Percentiles rank a stretch among this genome's conserved stretches.
phyloP scores from a whole-genome alignment of 148 eudicot genomes.

The Cornus controversa region DNA sequence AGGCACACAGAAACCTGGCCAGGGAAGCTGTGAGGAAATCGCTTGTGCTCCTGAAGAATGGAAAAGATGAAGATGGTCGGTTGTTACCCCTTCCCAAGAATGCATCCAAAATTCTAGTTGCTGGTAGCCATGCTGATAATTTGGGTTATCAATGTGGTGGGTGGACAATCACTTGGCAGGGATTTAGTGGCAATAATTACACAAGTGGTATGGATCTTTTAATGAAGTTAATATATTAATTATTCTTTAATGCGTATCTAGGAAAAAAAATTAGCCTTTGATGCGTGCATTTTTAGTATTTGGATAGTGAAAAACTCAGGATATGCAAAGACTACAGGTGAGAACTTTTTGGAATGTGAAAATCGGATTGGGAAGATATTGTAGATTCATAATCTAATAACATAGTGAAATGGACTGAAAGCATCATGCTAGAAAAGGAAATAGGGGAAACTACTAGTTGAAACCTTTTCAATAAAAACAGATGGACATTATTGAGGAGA shows the following conservation, averaged over 20 bases:
- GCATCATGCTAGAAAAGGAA: too few species aligned
- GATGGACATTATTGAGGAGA: neutral
- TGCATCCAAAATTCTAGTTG: constrained; percentile 60
- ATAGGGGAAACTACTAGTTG: neutral
- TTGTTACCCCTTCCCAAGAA: constrained; percentile 70
- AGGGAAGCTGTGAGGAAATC: constrained; percentile 97
- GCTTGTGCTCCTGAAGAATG: constrained; percentile 81
- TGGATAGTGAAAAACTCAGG: neutral
- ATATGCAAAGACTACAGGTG: neutral
- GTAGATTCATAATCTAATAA: neutral
- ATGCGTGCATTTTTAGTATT: neutral
- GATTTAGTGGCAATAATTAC: constrained; percentile 68
- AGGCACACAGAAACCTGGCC: constrained; percentile 84
- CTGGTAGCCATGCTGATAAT: constrained; percentile 86
- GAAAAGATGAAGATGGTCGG: constrained; percentile 44
- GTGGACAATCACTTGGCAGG: constrained; percentile 94
- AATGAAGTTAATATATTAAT: neutral
- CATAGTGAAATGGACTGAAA: neutral
- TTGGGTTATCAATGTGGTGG: constrained; percentile 97
- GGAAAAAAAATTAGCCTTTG: neutral
- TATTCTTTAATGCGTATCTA: too few species aligned
- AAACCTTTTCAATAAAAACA: too few species aligned
- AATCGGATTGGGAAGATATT: neutral
- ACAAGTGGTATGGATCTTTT: constrained; percentile 54
- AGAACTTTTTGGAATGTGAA: neutral